Percentiles rank a stretch among this genome's conserved stretches.
Evolutionary conservation across 1,139 yeast species (phyloP).

Genomic region (Yamadazyma diddensiae): DNA sequence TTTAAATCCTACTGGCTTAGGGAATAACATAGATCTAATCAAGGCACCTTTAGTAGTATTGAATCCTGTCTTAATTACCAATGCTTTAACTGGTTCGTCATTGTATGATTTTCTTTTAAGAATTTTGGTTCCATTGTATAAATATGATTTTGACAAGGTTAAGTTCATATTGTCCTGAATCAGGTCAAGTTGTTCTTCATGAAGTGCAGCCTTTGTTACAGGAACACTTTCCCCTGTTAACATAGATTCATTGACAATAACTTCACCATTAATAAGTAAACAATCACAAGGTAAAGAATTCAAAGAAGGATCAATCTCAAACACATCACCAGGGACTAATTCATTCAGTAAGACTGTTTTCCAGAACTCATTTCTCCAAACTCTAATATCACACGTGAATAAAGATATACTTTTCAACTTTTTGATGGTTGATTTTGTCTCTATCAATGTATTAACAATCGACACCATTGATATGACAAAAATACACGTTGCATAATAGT

Average conservation of each 20-base stretch:
- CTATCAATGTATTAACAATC: slow-evolving; percentile 74
- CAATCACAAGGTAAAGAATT: slow-evolving; percentile 84
- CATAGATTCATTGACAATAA: slow-evolving; percentile 93
- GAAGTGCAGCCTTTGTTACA: slow-evolving; percentile 73
- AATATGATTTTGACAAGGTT: slow-evolving; percentile 65
- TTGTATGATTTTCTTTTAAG: slow-evolving; percentile 69
- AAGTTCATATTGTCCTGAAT: slow-evolving; percentile 65
- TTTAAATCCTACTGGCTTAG: slow-evolving; percentile 90
- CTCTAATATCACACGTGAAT: slow-evolving; percentile 79
- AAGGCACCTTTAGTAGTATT: slow-evolving; percentile 95
- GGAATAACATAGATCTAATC: slow-evolving; percentile 92
- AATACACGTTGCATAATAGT: slow-evolving; percentile 90
- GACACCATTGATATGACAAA: slow-evolving; percentile 81
- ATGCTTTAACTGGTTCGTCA: slow-evolving; percentile 78
- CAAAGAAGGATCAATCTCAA: slow-evolving; percentile 86
- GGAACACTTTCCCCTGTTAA: slow-evolving; percentile 98
- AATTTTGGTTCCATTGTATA: slow-evolving; percentile 86
- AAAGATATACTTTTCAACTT: slow-evolving; percentile 73
- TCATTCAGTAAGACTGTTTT: slow-evolving; percentile 75
- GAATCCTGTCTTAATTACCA: slow-evolving; percentile 88
- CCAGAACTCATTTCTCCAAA: slow-evolving; percentile 94
- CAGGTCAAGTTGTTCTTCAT: slow-evolving; percentile 54
- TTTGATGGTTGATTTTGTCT: slow-evolving; percentile 72
- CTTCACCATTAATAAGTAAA: slow-evolving; percentile 81
- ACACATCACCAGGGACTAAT: slow-evolving; percentile 92